Conservation (phyloP, 805 yeast species). For the Yamadazyma olivae region DNA sequence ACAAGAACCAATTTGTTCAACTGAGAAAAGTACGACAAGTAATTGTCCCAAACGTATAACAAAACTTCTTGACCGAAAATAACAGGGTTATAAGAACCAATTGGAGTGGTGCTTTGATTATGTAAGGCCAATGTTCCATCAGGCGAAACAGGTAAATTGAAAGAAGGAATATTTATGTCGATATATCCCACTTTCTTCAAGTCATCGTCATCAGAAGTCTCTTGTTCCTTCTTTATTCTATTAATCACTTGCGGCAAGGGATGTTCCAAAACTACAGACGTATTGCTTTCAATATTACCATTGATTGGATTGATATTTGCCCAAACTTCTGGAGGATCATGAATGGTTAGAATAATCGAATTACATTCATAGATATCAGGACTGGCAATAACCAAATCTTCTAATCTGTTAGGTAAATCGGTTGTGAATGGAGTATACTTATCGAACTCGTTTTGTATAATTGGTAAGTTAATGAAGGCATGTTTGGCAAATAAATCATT, state of each 20-base stretch:
- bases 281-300: constrained; percentile 71
- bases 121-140: constrained; percentile 24
- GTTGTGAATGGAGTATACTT: constrained; percentile 27
- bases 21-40: constrained; percentile 65
- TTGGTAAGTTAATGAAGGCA: constrained; percentile 66
- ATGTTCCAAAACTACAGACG: constrained; percentile 74
- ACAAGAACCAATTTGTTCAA: constrained; percentile 71
- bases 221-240: constrained; percentile 41
- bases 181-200: constrained; percentile 60
- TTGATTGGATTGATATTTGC: constrained; percentile 76
- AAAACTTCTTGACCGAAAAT: constrained; percentile 74
- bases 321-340: constrained; percentile 93
- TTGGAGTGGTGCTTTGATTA: constrained; percentile 10
- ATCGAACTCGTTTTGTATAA: constrained; percentile 30
- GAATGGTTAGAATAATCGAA: constrained; percentile 69
- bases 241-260: constrained; percentile 60
- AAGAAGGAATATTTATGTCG: constrained; percentile 77
- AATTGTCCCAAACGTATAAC: constrained; percentile 87
- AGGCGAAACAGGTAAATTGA: constrained; percentile 28
- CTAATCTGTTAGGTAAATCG: constrained; percentile 48
- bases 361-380: constrained; percentile 62
- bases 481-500: constrained; percentile 50
- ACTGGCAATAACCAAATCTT: constrained; percentile 68
- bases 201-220: constrained; percentile 13
- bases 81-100: constrained; percentile 52